Evolutionary conservation across 176 grass and related monocot genomes (phyloP), one percentile per base, ranked within the genome.

Genomic region (Triticum dicoccoides): DNA sequence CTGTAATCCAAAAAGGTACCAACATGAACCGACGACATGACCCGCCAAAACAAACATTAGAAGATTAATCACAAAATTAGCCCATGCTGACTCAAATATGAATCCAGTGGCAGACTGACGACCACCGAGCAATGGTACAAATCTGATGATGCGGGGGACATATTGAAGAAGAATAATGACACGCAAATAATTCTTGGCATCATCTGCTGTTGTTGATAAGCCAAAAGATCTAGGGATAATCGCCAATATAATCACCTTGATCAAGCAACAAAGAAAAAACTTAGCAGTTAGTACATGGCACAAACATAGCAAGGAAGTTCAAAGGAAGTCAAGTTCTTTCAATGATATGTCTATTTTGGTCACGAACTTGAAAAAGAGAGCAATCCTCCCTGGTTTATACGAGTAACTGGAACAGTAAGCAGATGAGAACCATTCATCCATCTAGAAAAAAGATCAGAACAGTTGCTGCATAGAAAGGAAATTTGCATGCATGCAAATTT

Each of bases 1-100:
- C 97, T 96, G 94, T 77, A 98, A 86, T 32, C 97, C 92, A 66
- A 98, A 98, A 29, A 98, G 93, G 74, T 98, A 98, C 97, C 97
- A 98, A 82, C 90, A 98, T 14, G 97, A 98, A 86, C 97, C 97
- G 30, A 98, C 97, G 21, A 98, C 97, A 90, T 98, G 97, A 21
- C 97, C 90, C 76, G 97, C 92, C 72, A 98, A 88, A 61, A 90
- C 89, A 91, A 98, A 98, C 97, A 98, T 96, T 70, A 98, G 89
- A 85, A 98, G 92, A 61, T 98, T 98, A 86, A 98, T 98, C 73
- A 94, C 82, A 89, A 98, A 98, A 84, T 91, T 98, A 62, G 94
- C 92, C 97, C 97, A 96, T 68, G 97, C 92, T 17, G 97, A 98
- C 87, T 96, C 94, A 69, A 98, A 98, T 82, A 96, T 96, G 80